Evolutionary conservation across 768 basidiomycete species (phyloP).

Genomic region (Tricholoma flavovirens): DNA sequence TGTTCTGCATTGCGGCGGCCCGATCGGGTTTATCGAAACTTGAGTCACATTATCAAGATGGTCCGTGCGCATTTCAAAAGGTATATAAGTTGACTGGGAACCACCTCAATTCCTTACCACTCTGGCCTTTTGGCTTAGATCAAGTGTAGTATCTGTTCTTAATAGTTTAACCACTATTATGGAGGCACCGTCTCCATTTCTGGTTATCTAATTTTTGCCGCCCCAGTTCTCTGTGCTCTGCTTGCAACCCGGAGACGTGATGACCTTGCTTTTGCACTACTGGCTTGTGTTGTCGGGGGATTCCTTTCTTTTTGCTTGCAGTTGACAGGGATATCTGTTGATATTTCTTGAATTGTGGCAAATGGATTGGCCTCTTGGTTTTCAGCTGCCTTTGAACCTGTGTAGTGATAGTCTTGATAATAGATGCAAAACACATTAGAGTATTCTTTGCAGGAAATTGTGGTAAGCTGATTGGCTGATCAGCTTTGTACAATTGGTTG

Average conservation of each 20-base stretch:
- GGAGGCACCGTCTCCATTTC: constrained; percentile 46
- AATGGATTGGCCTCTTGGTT: constrained; percentile 12
- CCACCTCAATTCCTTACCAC: constrained; percentile 50
- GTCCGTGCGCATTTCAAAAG: constrained; percentile 10
- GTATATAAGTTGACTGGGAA: constrained; percentile 1
- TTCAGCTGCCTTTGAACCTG: too few species aligned
- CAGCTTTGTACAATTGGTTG: too few species aligned
- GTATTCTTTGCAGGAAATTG: too few species aligned
- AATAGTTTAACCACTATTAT: constrained; percentile 71
- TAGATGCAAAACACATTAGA: too few species aligned
- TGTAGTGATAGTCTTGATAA: too few species aligned
- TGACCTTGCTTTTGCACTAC: constrained; percentile 54
- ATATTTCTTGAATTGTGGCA: constrained; percentile 8
- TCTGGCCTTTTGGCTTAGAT: constrained; percentile 96
- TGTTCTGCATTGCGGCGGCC: too few species aligned
- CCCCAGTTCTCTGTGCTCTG: constrained; percentile 48
- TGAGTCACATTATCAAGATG: neutral
- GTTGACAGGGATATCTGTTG: constrained; percentile 6
- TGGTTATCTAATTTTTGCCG: constrained; percentile 56
- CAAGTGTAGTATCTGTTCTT: constrained; percentile 98
- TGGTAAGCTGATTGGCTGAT: too few species aligned
- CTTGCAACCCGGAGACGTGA: constrained; percentile 51
- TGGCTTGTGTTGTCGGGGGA: constrained; percentile 66
- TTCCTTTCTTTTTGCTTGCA: constrained; percentile 15
- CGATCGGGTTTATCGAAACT: too few species aligned